A percentile compares a stretch with the other conserved stretches of the same genome.
phyloP scores from a whole-genome alignment of 83 land plant species.

The Diphasiastrum complanatum region DNA sequence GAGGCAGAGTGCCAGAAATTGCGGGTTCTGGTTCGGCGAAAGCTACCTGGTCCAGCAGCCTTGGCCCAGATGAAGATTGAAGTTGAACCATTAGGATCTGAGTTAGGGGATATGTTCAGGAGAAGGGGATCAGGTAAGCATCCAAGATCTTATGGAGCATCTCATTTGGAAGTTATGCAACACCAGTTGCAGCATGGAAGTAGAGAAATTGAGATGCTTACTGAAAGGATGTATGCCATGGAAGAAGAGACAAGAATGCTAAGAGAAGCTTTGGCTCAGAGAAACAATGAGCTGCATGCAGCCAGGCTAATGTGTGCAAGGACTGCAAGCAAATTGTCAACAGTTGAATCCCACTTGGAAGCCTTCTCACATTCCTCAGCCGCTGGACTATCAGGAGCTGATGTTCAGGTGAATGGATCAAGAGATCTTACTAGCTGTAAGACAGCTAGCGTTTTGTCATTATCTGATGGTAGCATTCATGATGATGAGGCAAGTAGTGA shows the following conservation, averaged over 20 bases:
- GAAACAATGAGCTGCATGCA: conserved; percentile 40
- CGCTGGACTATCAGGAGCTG: conserved; percentile 9
- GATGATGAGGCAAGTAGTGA: conserved; percentile 15
- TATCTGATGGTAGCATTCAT: not conserved
- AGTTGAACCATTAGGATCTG: conserved; percentile 3
- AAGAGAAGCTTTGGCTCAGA: conserved; percentile 34
- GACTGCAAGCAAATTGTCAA: conserved; percentile 39
- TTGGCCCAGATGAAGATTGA: conserved; percentile 16
- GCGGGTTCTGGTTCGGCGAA: conserved; percentile 8
- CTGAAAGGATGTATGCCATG: conserved; percentile 36
- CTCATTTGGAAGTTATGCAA: conserved; percentile 11
- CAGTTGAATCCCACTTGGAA: conserved; percentile 40
- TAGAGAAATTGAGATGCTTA: conserved; percentile 48
- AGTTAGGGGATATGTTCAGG: not conserved
- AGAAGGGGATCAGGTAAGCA: not conserved
- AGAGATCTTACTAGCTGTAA: not conserved
- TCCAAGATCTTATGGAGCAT: not conserved
- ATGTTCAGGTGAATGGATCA: not conserved
- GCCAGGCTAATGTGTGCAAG: conserved; percentile 32
- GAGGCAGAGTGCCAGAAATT: conserved; percentile 21
- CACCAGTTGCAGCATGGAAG: too few relatives aligned
- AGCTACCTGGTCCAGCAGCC: conserved; percentile 9
- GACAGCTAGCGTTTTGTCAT: not conserved
- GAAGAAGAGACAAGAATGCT: conserved; percentile 31
- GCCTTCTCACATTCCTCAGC: conserved; percentile 20